Evolutionary conservation across 129 eudicot species (phyloP).

Genomic region (Centrapalus pauciflorus): DNA sequence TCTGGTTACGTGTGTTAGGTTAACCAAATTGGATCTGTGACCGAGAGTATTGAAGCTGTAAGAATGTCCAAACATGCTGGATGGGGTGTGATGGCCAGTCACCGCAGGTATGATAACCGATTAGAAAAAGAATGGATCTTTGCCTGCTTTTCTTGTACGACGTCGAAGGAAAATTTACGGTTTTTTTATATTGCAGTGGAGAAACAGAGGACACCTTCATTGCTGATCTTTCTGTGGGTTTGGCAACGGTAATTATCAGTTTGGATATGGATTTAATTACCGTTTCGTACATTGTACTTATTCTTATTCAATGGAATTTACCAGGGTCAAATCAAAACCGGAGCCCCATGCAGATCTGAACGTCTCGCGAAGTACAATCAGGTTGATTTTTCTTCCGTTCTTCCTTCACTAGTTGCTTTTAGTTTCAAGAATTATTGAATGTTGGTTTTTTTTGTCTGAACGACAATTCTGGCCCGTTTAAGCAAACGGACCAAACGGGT

Average conservation of each 20-base stretch:
- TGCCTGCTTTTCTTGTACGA: too few relatives aligned
- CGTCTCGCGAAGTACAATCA: conserved; percentile 74
- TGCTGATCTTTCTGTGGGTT: conserved; percentile 76
- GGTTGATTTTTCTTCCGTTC: conserved; percentile 29
- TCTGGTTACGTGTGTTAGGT: conserved; percentile 51
- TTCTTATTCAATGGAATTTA: neutral
- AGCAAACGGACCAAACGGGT: too few relatives aligned
- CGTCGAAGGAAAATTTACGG: neutral
- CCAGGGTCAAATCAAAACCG: conserved; percentile 79
- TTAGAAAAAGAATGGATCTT: neutral
- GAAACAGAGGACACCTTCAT: conserved; percentile 78
- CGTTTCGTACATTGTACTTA: neutral
- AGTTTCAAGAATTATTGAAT: neutral
- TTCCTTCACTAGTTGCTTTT: neutral
- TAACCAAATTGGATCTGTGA: conserved; percentile 94
- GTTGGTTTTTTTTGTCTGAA: neutral
- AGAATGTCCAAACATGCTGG: conserved; percentile 39
- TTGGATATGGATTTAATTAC: neutral
- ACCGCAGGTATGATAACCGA: conserved; percentile 22
- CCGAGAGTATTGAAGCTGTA: conserved; percentile 93
- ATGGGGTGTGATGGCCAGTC: conserved; percentile 46
- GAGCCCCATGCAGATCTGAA: conserved; percentile 85
- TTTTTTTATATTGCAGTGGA: conserved; percentile 35
- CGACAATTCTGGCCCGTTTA: too few relatives aligned
- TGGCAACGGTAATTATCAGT: conserved; percentile 52